phyloP scores from a whole-genome alignment of 208 protist species.

The Trypanosoma lewisi region DNA sequence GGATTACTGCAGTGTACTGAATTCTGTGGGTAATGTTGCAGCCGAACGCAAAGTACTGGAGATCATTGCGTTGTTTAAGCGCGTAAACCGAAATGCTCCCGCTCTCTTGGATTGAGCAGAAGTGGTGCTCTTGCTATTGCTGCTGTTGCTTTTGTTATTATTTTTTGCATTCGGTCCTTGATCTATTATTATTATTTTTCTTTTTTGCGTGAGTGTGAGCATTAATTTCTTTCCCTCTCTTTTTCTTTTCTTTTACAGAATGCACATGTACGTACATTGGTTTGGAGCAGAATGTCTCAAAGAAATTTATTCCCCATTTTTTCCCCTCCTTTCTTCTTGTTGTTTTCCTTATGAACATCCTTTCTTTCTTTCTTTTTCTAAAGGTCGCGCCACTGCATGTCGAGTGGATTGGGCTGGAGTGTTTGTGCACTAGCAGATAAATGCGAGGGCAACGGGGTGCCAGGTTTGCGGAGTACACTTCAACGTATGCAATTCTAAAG shows the following conservation, averaged over 20 bases:
- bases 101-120: neutral
- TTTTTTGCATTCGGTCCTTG: neutral
- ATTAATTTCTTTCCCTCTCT: neutral
- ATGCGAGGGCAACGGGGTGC: constrained; percentile 52
- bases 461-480: constrained; percentile 83
- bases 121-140: constrained; percentile 6
- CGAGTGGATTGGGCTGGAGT: neutral
- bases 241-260: neutral
- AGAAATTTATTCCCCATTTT: neutral
- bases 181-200: neutral
- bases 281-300: neutral
- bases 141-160: constrained; percentile 7
- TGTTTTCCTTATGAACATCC: neutral
- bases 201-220: neutral
- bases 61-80: constrained; percentile 45
- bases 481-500: constrained; percentile 84
- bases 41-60: constrained; percentile 41
- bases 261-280: neutral
- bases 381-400: neutral
- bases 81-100: constrained; percentile 11
- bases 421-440: neutral
- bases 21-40: constrained; percentile 48
- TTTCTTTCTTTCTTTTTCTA: neutral
- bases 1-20: constrained; percentile 60
- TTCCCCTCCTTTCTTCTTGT: neutral